Evolutionary conservation across 192 early-diverging fungal genomes (phyloP).

Genomic region (Coemansia javaensis): DNA sequence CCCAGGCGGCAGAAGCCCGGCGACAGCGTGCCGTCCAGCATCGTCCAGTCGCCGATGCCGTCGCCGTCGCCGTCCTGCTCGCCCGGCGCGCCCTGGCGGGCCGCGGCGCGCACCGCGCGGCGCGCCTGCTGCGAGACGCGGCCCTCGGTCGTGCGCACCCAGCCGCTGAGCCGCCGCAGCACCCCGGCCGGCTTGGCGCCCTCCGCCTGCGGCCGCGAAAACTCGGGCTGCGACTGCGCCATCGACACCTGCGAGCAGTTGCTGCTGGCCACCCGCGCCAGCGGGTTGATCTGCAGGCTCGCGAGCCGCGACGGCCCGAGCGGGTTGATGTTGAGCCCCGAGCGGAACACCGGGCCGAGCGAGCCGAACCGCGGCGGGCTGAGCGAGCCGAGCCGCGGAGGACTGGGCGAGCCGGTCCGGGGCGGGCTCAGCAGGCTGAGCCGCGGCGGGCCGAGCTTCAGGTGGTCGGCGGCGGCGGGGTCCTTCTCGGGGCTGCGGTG

Average conservation of each 20-base stretch:
- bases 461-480: slow-evolving; percentile 24
- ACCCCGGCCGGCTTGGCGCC: slow-evolving; percentile 4
- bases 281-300: no score
- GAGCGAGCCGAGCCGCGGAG: no score
- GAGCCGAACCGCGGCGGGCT: no score
- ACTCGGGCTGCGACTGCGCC: slow-evolving; percentile 5
- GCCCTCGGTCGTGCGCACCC: slow-evolving; percentile 23
- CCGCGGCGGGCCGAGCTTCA: slow-evolving; percentile 41
- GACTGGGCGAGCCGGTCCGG: no score
- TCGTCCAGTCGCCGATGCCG: slow-evolving; percentile 38
- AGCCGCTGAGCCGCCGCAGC: slow-evolving; percentile 39
- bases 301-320: no score
- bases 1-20: no score
- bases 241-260: slow-evolving; percentile 13
- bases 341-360: no score
- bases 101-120: not conserved
- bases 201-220: not conserved
- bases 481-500: slow-evolving; percentile 18
- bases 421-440: no score
- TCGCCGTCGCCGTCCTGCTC: not conserved
- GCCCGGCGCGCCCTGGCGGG: not conserved
- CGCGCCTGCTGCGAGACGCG: slow-evolving; percentile 18
- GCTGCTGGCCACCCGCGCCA: no score
- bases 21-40: slow-evolving; percentile 16
- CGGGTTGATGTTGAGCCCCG: no score